phyloP scores from a whole-genome alignment of 345 rosid species.

The Syzygium oleosum region DNA sequence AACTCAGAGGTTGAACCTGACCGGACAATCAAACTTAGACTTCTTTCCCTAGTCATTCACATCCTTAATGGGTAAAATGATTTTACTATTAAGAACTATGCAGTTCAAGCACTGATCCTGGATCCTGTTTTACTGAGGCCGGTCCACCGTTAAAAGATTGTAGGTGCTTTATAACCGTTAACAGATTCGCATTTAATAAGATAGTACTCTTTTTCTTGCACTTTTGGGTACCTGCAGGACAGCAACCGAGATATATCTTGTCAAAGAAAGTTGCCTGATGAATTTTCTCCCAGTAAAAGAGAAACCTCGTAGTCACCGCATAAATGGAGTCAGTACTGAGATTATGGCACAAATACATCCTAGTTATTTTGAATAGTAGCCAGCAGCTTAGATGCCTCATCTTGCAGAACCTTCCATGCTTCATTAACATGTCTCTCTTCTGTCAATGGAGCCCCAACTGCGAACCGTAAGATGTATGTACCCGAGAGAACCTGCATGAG shows the following conservation, averaged over 20 bases:
- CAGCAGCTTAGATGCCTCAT: slow-evolving; percentile 46
- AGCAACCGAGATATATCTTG: neutral
- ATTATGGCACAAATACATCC: neutral
- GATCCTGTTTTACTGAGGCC: neutral
- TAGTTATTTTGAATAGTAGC: neutral
- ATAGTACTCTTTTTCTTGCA: neutral
- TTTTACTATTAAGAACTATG: neutral
- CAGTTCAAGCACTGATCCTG: neutral
- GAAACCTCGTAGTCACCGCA: neutral
- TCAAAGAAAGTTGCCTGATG: neutral
- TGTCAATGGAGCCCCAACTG: slow-evolving; percentile 84
- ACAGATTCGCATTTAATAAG: neutral
- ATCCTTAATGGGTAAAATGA: neutral
- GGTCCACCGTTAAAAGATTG: neutral
- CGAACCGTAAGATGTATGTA: slow-evolving; percentile 52
- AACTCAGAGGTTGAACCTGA: neutral
- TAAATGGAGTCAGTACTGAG: neutral
- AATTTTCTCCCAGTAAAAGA: neutral
- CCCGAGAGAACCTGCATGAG: slow-evolving; percentile 54
- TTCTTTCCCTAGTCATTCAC: neutral
- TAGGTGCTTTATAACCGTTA: neutral
- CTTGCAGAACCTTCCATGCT: slow-evolving; percentile 72
- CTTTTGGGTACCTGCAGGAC: neutral
- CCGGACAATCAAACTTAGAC: neutral
- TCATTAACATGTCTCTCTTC: slow-evolving; percentile 74